Conservation (phyloP, 352 stramenopile genomes). For the Pseudoperonospora humuli region DNA sequence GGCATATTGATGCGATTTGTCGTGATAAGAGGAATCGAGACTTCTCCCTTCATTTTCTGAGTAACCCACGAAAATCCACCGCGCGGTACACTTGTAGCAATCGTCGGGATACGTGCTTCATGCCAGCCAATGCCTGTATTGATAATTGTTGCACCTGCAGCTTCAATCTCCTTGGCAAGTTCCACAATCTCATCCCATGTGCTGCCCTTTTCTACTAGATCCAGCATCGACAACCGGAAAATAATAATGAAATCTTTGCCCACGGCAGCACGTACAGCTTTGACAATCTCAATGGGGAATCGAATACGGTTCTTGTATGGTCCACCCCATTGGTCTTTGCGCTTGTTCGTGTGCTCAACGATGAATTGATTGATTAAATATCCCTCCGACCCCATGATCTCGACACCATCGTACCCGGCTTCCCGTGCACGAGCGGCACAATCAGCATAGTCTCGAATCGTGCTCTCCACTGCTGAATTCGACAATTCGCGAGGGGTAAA, state of each 20-base stretch:
- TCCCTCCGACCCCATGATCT: conserved; percentile 98
- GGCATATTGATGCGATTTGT: conserved; percentile 98
- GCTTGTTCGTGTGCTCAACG: conserved; percentile 90
- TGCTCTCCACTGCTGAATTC: conserved; percentile 73
- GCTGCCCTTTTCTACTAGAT: conserved; percentile 90
- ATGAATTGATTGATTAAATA: conserved; percentile 99
- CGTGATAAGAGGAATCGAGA: conserved; percentile 91
- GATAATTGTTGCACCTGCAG: conserved; percentile 92
- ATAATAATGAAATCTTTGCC: conserved; percentile 97
- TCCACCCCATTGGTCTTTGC: conserved; percentile 92
- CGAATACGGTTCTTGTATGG: conserved; percentile 91
- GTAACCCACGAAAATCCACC: conserved; percentile 93
- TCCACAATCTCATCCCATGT: conserved; percentile 84
- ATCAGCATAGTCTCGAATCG: conserved; percentile 91
- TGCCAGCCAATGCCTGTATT: conserved; percentile 99
- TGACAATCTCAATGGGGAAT: conserved; percentile 93
- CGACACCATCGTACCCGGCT: conserved; percentile 96
- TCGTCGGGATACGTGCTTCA: conserved; percentile 95
- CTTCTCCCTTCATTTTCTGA: conserved; percentile 81
- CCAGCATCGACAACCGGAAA: conserved; percentile 94
- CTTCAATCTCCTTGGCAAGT: conserved; percentile 88
- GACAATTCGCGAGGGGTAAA: conserved; percentile 87
- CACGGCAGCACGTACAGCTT: conserved; percentile 79
- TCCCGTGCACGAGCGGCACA: conserved; percentile 75
- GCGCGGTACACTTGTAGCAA: conserved; percentile 93